Percentiles rank a stretch among this genome's conserved stretches.
Evolutionary conservation across 129 eudicot genomes (phyloP).

Genomic region (Arctium minus): DNA sequence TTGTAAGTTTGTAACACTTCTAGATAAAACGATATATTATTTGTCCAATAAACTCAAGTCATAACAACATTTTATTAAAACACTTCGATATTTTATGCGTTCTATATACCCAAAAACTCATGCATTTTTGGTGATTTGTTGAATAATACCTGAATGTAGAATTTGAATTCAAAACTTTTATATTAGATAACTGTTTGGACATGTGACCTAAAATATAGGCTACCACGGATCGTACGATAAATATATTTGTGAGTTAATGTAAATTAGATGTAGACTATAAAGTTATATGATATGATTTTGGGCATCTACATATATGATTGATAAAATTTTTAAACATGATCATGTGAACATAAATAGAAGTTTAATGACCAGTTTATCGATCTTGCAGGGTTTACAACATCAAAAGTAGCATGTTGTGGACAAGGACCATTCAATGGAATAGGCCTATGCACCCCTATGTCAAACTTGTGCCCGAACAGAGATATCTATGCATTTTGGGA

Average conservation of each 20-base stretch:
- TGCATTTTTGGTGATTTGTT: neutral
- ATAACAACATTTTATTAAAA: neutral
- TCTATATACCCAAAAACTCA: too few relatives aligned
- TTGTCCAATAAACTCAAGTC: neutral
- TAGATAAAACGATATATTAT: neutral
- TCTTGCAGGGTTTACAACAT: constrained; percentile 58
- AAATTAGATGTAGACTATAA: neutral
- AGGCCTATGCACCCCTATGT: constrained; percentile 62
- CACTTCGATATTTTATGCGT: neutral
- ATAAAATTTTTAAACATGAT: neutral
- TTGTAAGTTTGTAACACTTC: too few relatives aligned
- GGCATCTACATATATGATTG: neutral
- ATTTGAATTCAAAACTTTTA: neutral
- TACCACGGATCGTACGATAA: neutral
- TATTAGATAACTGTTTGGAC: neutral
- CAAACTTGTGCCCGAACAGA: constrained; percentile 66
- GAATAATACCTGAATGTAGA: neutral
- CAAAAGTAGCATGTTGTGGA: constrained; percentile 79
- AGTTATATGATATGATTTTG: neutral
- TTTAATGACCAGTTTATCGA: neutral
- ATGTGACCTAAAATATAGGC: neutral
- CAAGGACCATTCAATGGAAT: constrained; percentile 82
- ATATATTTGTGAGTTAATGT: neutral
- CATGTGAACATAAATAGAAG: neutral
- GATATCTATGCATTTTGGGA: constrained; percentile 75